Conservation (phyloP, 768 basidiomycete species). For the Sutorius australiensis region DNA sequence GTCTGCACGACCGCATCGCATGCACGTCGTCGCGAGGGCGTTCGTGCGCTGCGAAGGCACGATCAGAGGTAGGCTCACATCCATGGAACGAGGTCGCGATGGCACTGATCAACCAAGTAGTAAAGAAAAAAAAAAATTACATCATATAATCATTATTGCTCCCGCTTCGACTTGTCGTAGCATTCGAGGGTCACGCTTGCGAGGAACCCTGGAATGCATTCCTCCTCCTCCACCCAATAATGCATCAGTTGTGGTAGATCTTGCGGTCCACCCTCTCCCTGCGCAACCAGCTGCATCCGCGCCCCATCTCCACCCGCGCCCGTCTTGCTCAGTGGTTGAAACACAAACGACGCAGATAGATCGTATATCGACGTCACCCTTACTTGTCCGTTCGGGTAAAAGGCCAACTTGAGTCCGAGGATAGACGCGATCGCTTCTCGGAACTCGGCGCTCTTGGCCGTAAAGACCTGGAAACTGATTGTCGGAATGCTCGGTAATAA, state of each 20-base stretch:
- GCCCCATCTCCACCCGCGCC: slow-evolving; percentile 37
- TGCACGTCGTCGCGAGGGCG: background rate
- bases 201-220: slow-evolving; percentile 86
- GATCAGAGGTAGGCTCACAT: background rate
- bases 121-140: background rate
- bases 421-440: slow-evolving; percentile 86
- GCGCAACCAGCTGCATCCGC: slow-evolving; percentile 70
- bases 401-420: slow-evolving; percentile 86
- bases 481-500: too few species aligned
- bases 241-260: slow-evolving; percentile 72
- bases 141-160: background rate
- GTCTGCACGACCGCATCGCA: background rate
- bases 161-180: slow-evolving; percentile 68
- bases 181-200: slow-evolving; percentile 86
- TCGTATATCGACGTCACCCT: slow-evolving; percentile 91
- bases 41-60: background rate
- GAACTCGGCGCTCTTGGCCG: slow-evolving; percentile 85
- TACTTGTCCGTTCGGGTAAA: slow-evolving; percentile 88
- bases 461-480: slow-evolving; percentile 60
- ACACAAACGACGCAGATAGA: slow-evolving; percentile 80
- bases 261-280: slow-evolving; percentile 71
- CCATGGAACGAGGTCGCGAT: background rate
- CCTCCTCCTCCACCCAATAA: slow-evolving; percentile 83
- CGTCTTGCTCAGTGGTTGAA: slow-evolving; percentile 55
- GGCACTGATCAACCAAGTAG: background rate